Base-by-base conservation (phyloP, 164 flowering plant genomes). In the Aristolochia fimbriata region DNA sequence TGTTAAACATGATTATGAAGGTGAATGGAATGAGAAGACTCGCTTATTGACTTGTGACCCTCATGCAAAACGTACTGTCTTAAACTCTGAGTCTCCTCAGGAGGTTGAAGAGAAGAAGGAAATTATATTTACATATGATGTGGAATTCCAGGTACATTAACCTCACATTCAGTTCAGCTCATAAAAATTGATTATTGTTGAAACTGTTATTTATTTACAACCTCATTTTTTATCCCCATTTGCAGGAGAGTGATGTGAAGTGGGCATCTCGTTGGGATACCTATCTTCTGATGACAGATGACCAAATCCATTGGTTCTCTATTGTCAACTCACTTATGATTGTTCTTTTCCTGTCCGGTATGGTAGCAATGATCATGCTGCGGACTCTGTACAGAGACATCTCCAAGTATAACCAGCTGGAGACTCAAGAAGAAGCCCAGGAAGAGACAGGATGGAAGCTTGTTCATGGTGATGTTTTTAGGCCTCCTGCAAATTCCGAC, bases 361-460 rank as follows among this genome's bases (percentile, higher is more conserved):
- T 88, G 92, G 91, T 88, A 63, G 96, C 96, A 48, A 86, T 88
- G 92, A 86, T 86, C 51, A 86, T 89, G 94, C 50, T 89, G 67
- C 78, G 94, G 31, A 89, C 94, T 6, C 84, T 88, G 21, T 89
- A 89, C 72, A 85, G 92, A 13, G 97, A 89, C 70, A 91, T 91
- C 55, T 86, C 96, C 57, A 84, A 81, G 68, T 88, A 88, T 75
- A 86, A 91, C 74, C 87, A 91, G 70, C 65, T 88, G 19, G 97
- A 91, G 72, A 91, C 89, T 47, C 97, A 83, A 66, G 97, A 91
- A 72, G 97, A 89, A 77, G 88, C 91, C 45, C 96, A 85, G 65
- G 96, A 88, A 74, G 96, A 89, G 74, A 89, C 94, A 0, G 97
- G 97, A 20, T 87, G 95, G 97, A 90, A 90, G 66, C 71, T 90